Evolutionary conservation across 2,329 filamentous ascomycete species (phyloP), one percentile per base, ranked within the genome.

Genomic region (Coniochaeta hoffmannii): DNA sequence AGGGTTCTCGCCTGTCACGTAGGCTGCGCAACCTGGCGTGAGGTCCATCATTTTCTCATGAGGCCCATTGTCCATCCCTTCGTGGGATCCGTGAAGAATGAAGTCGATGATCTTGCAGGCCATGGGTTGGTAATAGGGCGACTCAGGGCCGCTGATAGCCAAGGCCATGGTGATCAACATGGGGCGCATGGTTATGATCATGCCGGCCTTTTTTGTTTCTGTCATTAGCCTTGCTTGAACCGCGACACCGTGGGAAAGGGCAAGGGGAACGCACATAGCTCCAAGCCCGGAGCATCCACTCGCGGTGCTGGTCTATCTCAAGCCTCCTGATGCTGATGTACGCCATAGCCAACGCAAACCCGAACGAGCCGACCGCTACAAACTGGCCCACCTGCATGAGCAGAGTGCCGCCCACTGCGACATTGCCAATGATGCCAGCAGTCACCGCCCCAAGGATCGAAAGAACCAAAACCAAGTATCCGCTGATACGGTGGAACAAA

Each of bases 281-380:
- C 77, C 77, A 79, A 8, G 76, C 72, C 22, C 83, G 66, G 30
- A 86, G 62, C 82, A 86, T 86, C 82, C 82, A 86, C 2, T 80
- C 79, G 1, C 83, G 74, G 58, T 86, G 83, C 61, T 85, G 77
- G 31, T 85, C 81, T 51, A 88, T 81, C 62, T 85, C 82, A 1
- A 85, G 66, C 2, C 72, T 69, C 64, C 80, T 84, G 65, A 86
- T 77, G 58, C 84, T 84, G 63, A 77, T 70, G 31, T 75, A 76
- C 1, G 81, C 78, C 44, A 85, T 57, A 0, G 63, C 58, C 24
- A 81, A 64, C 10, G 73, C 71, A 1, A 65, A 59, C 0, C 76
- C 65, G 1, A 79, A 79, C 9, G 74, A 62, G 30, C 81, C 69
- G 1, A 68, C 74, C 0, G 81, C 62, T 0, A 74, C 53, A 0